These are phyloP conservation scores for Blastobotrys mokoenaii DNA, from an alignment of 805 yeast species.

Conservation along the genomic window DNA sequence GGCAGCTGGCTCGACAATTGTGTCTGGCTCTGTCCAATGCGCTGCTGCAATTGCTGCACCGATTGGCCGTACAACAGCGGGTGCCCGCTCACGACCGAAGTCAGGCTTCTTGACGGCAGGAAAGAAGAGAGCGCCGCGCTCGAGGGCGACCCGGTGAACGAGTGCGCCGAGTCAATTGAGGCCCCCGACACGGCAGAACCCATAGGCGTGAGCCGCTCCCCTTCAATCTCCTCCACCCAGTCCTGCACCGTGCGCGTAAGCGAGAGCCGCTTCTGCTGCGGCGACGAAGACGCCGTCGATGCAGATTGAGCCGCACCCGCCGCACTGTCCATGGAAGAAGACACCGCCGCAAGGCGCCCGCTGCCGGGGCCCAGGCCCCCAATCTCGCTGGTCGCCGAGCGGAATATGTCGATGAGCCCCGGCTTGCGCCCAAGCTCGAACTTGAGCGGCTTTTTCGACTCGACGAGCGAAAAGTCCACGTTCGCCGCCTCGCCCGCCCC, in stretches of 20 bases:
- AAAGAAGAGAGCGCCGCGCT: no score
- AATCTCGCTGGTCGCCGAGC: background rate
- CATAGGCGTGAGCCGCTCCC: no score
- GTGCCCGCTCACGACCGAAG: no score
- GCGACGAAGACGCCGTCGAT: background rate
- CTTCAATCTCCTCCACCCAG: background rate
- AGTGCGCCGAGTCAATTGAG: no score
- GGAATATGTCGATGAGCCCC: conserved; percentile 3
- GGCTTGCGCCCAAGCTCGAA: background rate
- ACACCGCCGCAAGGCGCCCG: no score
- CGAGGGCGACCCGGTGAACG: no score
- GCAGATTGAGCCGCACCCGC: background rate
- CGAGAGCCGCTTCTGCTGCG: background rate
- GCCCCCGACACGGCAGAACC: no score
- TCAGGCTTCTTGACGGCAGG: no score
- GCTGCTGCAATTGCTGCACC: no score
- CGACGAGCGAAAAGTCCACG: conserved; percentile 1
- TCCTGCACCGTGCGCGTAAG: background rate
- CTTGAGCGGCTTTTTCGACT: background rate
- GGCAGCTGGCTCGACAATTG: conserved; percentile 1
- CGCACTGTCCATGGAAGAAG: no score
- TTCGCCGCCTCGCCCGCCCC: background rate
- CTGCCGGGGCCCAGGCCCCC: no score
- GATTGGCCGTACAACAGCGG: no score
- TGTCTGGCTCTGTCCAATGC: background rate